Conservation (phyloP, 129 eudicot species). For the Pulicaria dysenterica region DNA sequence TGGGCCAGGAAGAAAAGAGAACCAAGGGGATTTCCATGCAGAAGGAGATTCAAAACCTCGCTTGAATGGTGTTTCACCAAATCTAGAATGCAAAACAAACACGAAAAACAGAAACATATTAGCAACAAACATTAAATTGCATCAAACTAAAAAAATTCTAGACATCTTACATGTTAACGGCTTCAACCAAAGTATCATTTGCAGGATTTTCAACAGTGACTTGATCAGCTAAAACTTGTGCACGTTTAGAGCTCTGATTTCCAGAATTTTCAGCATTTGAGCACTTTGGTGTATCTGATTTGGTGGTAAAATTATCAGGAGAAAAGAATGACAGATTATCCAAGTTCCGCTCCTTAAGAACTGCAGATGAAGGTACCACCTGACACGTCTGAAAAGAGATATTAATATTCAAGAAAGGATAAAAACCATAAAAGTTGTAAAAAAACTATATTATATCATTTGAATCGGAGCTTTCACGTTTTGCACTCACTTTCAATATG, state of each 20-base stretch:
- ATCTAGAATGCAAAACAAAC: constrained; percentile 40
- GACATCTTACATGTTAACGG: constrained; percentile 59
- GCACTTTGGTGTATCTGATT: constrained; percentile 36
- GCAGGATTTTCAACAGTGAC: constrained; percentile 44
- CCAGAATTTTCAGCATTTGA: constrained; percentile 36
- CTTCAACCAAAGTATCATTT: constrained; percentile 44
- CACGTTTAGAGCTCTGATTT: constrained; percentile 36
- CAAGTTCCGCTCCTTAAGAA: constrained; percentile 52
- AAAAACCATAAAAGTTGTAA: neutral
- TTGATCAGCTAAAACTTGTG: constrained; percentile 42
- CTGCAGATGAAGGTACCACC: constrained; percentile 48
- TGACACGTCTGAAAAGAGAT: constrained; percentile 29
- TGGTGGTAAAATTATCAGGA: constrained; percentile 56
- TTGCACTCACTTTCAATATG: constrained; percentile 29
- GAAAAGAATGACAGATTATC: constrained; percentile 57
- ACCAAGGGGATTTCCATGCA: constrained; percentile 99
- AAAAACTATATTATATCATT: neutral
- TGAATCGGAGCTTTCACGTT: neutral
- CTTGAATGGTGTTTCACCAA: constrained; percentile 73
- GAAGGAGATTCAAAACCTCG: constrained; percentile 93
- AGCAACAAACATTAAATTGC: neutral
- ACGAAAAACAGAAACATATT: neutral
- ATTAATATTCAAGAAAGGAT: neutral
- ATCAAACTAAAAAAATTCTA: neutral
- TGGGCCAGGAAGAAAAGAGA: constrained; percentile 71